A percentile compares a stretch with the other conserved stretches of the same genome.
Evolutionary conservation across 2,329 filamentous ascomycete species (phyloP).

Genomic region (Colletotrichum cereale): DNA sequence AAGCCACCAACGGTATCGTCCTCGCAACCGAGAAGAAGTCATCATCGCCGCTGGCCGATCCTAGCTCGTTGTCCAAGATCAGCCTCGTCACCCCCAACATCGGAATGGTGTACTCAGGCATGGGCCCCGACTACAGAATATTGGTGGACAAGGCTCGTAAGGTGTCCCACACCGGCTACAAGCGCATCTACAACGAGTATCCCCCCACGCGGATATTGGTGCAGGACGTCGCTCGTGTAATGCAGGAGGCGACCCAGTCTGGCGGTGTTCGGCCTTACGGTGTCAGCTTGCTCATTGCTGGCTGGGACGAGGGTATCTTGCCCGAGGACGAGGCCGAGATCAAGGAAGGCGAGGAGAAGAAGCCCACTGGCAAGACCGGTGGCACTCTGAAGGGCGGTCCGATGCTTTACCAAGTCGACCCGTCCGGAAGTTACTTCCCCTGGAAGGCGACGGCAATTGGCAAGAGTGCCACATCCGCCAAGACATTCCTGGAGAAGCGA

Average conservation of each 20-base stretch:
- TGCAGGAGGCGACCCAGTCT: slow-evolving; percentile 98
- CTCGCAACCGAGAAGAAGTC: slow-evolving; percentile 99
- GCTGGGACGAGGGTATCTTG: slow-evolving; percentile 97
- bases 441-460: slow-evolving; percentile 99
- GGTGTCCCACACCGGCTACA: slow-evolving; percentile 98
- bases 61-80: slow-evolving; percentile 95
- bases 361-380: slow-evolving; percentile 86
- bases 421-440: slow-evolving; percentile 98
- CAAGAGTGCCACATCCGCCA: slow-evolving; percentile 97
- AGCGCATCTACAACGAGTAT: slow-evolving; percentile 99
- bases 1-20: slow-evolving; percentile 98
- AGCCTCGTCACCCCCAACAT: slow-evolving; percentile 99
- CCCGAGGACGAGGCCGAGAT: slow-evolving; percentile 77
- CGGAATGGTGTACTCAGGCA: slow-evolving; percentile 99
- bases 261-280: slow-evolving; percentile 98
- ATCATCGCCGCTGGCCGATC: slow-evolving; percentile 95
- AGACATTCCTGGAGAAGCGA: slow-evolving; percentile 99
- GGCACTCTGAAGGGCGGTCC: slow-evolving; percentile 96
- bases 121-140: slow-evolving; percentile 98
- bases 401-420: slow-evolving; percentile 98
- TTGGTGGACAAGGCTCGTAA: slow-evolving; percentile 98
- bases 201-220: slow-evolving; percentile 99
- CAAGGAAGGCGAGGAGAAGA: slow-evolving; percentile 75
- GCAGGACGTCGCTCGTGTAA: slow-evolving; percentile 96
- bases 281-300: slow-evolving; percentile 93